Evolutionary conservation across 257 asterid genomes (phyloP).

Genomic region (Jacaranda mimosifolia): DNA sequence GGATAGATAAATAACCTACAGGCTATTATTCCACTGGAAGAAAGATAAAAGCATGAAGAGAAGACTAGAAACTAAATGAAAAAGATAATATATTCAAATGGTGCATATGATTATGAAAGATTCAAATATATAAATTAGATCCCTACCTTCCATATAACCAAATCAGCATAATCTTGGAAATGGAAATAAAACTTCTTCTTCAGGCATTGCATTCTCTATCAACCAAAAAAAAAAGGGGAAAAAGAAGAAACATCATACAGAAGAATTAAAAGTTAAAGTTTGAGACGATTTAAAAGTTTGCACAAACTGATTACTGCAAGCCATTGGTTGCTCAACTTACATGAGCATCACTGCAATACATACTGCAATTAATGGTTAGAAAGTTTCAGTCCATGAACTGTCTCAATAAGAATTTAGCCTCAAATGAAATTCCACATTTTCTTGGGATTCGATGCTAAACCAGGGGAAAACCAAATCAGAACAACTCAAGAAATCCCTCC

Average conservation of each 20-base stretch:
- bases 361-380: not conserved
- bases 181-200: constrained; percentile 97
- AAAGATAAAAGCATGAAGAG: not conserved
- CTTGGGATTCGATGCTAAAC: constrained; percentile 21
- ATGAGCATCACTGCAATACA: not conserved
- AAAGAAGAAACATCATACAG: constrained; percentile 26
- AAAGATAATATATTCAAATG: not conserved
- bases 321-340: constrained; percentile 19
- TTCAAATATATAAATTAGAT: constrained; percentile 28
- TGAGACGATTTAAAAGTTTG: constrained; percentile 10
- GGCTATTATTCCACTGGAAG: no score
- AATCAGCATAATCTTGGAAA: constrained; percentile 95
- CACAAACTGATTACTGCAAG: constrained; percentile 11
- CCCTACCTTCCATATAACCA: constrained; percentile 94
- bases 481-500: not conserved
- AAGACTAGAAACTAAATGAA: not conserved
- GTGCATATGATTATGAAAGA: constrained; percentile 14
- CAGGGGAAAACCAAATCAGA: not conserved
- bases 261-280: constrained; percentile 13
- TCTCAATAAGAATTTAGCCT: constrained; percentile 6
- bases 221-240: constrained; percentile 32
- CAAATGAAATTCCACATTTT: constrained; percentile 13
- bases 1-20: no score
- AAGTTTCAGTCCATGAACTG: constrained; percentile 14
- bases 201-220: constrained; percentile 94